These are phyloP conservation scores for Leccinellum rugosiceps DNA, from an alignment of 768 basidiomycete genomes.

Conservation along the genomic window DNA sequence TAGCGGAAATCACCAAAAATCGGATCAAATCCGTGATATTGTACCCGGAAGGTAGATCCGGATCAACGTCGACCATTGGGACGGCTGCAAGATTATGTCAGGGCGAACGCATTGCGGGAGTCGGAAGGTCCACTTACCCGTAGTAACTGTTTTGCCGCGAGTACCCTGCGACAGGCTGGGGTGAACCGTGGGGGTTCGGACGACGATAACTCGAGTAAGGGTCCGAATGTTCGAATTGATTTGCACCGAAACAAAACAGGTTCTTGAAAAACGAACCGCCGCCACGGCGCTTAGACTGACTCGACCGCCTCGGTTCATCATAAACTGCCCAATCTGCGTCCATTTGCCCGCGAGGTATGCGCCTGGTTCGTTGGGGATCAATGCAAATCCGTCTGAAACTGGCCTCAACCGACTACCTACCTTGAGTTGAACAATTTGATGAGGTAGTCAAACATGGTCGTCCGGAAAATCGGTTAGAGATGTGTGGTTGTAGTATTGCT, in stretches of 20 bases:
- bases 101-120: background rate
- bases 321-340: background rate
- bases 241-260: background rate
- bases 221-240: background rate
- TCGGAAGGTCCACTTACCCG: background rate
- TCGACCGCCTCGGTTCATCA: background rate
- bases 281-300: background rate
- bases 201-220: background rate
- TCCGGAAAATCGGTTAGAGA: background rate
- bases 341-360: background rate
- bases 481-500: background rate
- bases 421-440: background rate
- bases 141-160: background rate
- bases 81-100: background rate
- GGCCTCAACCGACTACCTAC: background rate
- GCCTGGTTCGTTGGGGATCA: background rate
- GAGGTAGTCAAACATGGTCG: background rate
- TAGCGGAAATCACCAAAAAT: background rate
- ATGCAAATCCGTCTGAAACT: background rate
- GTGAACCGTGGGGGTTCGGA: background rate
- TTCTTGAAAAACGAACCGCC: background rate
- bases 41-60: background rate
- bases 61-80: background rate
- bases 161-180: background rate
- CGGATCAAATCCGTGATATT: background rate